Conservation (phyloP, 768 basidiomycete genomes). For the Coprinopsis sp. region DNA sequence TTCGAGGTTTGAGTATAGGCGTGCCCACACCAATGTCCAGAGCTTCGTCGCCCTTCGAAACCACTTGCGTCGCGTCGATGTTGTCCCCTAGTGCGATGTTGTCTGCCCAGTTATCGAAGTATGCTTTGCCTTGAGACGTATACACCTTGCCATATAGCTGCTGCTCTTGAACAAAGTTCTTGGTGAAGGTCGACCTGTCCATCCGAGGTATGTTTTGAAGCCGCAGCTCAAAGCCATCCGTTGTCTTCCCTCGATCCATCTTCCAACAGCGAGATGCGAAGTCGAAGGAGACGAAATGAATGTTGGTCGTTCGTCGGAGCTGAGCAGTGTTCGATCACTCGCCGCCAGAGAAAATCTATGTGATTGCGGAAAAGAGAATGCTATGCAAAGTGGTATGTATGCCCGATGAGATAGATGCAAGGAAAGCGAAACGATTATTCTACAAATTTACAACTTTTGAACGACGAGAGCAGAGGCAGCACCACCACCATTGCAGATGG, state of each 20-base stretch:
- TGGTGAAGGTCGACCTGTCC: background rate
- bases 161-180: constrained; percentile 38
- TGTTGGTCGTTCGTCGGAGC: no score
- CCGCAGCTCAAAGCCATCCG: background rate
- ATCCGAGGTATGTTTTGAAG: constrained; percentile 1
- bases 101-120: constrained; percentile 27
- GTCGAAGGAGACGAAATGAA: no score
- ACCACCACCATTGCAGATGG: constrained; percentile 95
- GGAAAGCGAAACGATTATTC: constrained; percentile 11
- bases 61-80: background rate
- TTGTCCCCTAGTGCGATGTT: constrained; percentile 2
- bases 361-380: no score
- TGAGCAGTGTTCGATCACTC: no score
- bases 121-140: constrained; percentile 33
- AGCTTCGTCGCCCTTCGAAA: constrained; percentile 7
- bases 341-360: no score
- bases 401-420: no score
- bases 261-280: no score
- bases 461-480: constrained; percentile 89
- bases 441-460: constrained; percentile 65
- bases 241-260: constrained; percentile 13
- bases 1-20: constrained; percentile 51
- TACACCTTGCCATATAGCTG: constrained; percentile 38
- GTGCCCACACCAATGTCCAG: constrained; percentile 43
- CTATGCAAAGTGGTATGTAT: no score